These are phyloP conservation scores for Cymbidium sinense DNA, from an alignment of 106 monocot genomes.

Conservation along the genomic window DNA sequence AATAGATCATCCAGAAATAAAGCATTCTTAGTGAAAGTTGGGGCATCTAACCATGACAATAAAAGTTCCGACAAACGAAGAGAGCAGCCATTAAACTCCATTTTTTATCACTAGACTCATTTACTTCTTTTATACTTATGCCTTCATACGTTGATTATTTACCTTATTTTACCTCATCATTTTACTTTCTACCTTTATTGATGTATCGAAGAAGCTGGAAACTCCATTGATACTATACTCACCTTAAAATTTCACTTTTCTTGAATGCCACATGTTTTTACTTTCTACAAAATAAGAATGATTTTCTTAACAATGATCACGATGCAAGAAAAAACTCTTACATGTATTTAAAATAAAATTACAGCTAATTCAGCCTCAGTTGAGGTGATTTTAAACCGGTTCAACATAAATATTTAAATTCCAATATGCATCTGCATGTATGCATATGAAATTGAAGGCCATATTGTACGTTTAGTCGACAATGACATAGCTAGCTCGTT, in stretches of 20 bases:
- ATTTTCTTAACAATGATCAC: not conserved
- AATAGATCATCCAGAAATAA: not conserved
- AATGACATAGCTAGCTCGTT: not conserved
- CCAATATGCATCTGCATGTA: not conserved
- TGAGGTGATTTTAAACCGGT: not conserved
- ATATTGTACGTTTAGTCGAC: not conserved
- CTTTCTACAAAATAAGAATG: not conserved
- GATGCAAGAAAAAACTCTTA: not conserved
- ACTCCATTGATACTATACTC: not conserved
- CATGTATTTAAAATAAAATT: not conserved
- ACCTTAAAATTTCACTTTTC: not conserved
- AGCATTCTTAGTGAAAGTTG: not conserved
- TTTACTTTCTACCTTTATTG: not conserved
- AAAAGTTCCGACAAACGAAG: not conserved
- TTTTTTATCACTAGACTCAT: not conserved
- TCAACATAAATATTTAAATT: not conserved
- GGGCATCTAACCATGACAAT: not conserved
- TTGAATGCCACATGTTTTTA: not conserved
- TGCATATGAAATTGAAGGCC: not conserved
- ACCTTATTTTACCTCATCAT: not conserved
- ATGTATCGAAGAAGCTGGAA: not conserved
- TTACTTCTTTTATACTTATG: not conserved
- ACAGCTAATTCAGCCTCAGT: not conserved
- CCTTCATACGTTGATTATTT: not conserved
- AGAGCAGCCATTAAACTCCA: not conserved